These are phyloP conservation scores for Cryptosporidium ubiquitum DNA, from an alignment of 169 alveolate genomes.

Conservation along the genomic window DNA sequence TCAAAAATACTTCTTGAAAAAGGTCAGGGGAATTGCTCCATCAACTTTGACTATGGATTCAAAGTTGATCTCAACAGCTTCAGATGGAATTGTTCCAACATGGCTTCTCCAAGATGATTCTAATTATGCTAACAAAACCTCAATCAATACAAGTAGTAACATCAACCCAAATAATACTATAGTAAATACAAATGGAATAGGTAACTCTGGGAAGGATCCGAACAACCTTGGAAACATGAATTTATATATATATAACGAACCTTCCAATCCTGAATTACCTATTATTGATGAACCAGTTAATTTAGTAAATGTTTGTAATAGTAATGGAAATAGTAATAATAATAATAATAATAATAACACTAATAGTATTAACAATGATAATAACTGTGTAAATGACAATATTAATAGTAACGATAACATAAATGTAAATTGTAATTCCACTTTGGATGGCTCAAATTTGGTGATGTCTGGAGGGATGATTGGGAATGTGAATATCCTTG, in stretches of 20 bases:
- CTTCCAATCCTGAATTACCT: constrained; percentile 4
- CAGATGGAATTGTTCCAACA: constrained; percentile 72
- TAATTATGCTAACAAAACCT: constrained; percentile 62
- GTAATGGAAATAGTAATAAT: not conserved
- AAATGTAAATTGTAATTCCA: not conserved
- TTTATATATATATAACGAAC: not conserved
- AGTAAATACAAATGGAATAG: not conserved
- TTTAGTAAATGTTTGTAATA: not conserved
- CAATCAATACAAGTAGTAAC: constrained; percentile 16
- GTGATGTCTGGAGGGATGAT: not conserved
- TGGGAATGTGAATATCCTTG: not conserved
- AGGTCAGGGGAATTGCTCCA: constrained; percentile 68
- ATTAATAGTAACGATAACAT: not conserved
- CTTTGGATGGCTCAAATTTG: not conserved
- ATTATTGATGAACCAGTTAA: constrained; percentile 2
- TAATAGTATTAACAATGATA: not conserved
- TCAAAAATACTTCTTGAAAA: constrained; percentile 81
- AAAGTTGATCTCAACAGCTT: constrained; percentile 65
- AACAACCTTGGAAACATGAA: not conserved
- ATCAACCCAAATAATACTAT: not conserved
- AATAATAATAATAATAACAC: not conserved
- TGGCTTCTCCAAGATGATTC: constrained; percentile 72
- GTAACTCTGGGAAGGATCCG: not conserved
- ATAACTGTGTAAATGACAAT: not conserved
- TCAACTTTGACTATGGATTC: constrained; percentile 60